Conservation (phyloP, 257 asterid genomes). For the Coffea eugenioides region DNA sequence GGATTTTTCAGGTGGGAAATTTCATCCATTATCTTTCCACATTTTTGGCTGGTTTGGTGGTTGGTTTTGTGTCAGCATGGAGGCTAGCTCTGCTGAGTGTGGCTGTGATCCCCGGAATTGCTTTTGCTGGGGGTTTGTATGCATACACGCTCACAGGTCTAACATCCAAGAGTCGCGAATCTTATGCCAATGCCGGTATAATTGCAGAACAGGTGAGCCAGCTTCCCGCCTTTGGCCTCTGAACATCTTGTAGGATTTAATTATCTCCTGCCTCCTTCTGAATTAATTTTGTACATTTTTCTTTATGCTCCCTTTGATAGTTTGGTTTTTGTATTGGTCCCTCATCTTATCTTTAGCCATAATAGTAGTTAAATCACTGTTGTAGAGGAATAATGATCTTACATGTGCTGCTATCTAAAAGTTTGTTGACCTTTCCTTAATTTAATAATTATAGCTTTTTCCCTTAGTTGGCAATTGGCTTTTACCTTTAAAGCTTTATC, state of each 20-base stretch:
- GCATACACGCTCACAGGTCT: constrained; percentile 94
- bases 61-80: constrained; percentile 99
- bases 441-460: neutral
- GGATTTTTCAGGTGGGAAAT: constrained; percentile 73
- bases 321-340: constrained; percentile 13
- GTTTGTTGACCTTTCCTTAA: constrained; percentile 24
- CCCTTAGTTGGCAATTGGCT: constrained; percentile 18
- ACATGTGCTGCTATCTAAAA: constrained; percentile 32
- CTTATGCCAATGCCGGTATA: constrained; percentile 93
- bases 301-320: neutral
- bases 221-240: constrained; percentile 11
- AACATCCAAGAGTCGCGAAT: constrained; percentile 93
- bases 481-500: constrained; percentile 3
- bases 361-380: constrained; percentile 7
- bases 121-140: constrained; percentile 94
- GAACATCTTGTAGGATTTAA: neutral
- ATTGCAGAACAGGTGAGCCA: constrained; percentile 91
- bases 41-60: constrained; percentile 96
- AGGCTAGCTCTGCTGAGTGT: constrained; percentile 90
- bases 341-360: constrained; percentile 17
- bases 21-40: constrained; percentile 97
- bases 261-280: neutral
- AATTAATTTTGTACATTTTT: neutral
- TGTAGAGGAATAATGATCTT: constrained; percentile 24
- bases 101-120: constrained; percentile 97